Base-by-base conservation (phyloP, 1,284 basidiomycete species). In the Ustilago nuda region DNA sequence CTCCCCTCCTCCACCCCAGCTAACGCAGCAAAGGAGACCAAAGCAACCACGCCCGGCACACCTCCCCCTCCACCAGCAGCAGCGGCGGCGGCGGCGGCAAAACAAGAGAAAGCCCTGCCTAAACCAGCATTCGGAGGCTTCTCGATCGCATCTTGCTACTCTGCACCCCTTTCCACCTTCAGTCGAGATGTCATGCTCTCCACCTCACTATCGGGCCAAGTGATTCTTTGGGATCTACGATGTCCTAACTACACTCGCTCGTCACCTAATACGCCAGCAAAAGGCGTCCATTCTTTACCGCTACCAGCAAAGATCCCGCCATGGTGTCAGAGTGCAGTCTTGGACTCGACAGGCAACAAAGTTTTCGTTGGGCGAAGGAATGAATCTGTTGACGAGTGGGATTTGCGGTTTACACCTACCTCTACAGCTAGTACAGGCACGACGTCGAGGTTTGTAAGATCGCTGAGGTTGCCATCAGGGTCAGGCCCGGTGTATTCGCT, bases 401-500 rank as follows among this genome's bases (percentile, higher is more conserved):
- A 99, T 85, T 91, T 97, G 19, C 75, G 84, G 8, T 80, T 82
- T 73, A 65, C 82, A 1, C 19, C 53, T 3, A 58, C 73, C 27
- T 50, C 48, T 27, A 13, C 11, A 6, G n/a, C 19, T 11, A 19
- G n/a, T 45, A 8, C 43, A 5, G 43, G 7, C n/a, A 11, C 9
- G 9, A 32, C 48, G 3, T 50, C 56, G 8, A 11, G 36, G 2
- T 87, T 96, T 30, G 84, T 94, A 56, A 93, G 92, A 80, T 93
- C 91, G 4, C 87, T 98, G 57, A 90, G 92, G 41, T 95, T 96
- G 82, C 96, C 97, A 0, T 78, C 89, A 37, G 94, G 94, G 74
- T 95, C 94, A 32, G 95, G 96, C 4, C 92, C 94, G 0, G 93
- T 99, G 19, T 95, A 93, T 19, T 93, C 94, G 82, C 90, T 99